These are phyloP conservation scores for Malus hybrid DNA, from an alignment of 331 rosid genomes.

Conservation along the genomic window DNA sequence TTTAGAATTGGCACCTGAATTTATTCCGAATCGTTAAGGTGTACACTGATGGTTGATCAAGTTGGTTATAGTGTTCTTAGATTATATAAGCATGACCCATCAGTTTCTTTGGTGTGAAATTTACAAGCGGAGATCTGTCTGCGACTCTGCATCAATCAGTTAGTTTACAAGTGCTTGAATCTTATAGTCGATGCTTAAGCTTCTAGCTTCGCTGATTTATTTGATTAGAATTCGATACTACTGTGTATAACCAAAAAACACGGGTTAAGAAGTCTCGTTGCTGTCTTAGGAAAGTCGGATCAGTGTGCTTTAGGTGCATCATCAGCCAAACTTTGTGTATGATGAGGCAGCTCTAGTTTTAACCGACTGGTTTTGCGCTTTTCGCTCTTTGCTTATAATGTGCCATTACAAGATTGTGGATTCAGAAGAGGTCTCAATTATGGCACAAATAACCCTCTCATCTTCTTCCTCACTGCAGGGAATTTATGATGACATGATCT, in stretches of 20 bases:
- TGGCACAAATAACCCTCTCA: constrained; percentile 21
- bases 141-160: neutral
- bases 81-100: neutral
- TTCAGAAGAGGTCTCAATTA: constrained; percentile 9
- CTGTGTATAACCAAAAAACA: neutral
- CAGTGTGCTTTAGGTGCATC: neutral
- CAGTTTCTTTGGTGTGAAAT: neutral
- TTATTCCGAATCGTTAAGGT: neutral
- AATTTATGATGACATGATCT: constrained; percentile 57
- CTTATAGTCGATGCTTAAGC: neutral
- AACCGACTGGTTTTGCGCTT: neutral
- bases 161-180: neutral
- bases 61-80: neutral
- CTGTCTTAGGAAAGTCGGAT: neutral
- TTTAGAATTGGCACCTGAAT: neutral
- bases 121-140: neutral
- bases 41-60: neutral
- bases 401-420: constrained; percentile 16
- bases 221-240: neutral
- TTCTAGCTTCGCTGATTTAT: neutral
- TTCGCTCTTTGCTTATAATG: neutral
- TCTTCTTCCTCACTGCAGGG: constrained; percentile 53
- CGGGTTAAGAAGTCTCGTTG: neutral
- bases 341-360: neutral
- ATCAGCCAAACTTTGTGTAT: neutral